Conservation (phyloP, 352 stramenopile genomes). For the Globisporangium paddicum region DNA sequence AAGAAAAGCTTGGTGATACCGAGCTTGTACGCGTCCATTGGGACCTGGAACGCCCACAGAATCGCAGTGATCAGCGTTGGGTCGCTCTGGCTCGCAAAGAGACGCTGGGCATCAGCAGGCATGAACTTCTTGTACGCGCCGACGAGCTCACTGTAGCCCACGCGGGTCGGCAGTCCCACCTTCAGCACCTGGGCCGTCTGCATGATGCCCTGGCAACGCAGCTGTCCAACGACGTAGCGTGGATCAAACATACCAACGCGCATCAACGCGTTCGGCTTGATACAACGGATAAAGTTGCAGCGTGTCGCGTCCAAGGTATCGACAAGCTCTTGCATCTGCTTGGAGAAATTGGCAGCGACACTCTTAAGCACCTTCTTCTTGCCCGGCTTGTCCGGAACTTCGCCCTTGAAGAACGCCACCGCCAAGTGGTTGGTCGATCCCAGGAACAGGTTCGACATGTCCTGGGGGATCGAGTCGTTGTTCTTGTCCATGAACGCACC, state of each 20-base stretch:
- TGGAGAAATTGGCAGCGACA: slow-evolving; percentile 60
- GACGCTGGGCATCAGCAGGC: slow-evolving; percentile 54
- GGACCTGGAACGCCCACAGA: slow-evolving; percentile 81
- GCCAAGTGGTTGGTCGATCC: slow-evolving; percentile 61
- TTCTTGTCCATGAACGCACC: slow-evolving; percentile 91
- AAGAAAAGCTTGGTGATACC: slow-evolving; percentile 78
- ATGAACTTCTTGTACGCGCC: slow-evolving; percentile 67
- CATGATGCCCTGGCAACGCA: slow-evolving; percentile 85
- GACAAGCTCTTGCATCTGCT: slow-evolving; percentile 81
- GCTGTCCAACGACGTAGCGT: slow-evolving; percentile 76
- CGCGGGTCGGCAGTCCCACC: slow-evolving; percentile 75
- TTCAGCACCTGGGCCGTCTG: slow-evolving; percentile 88
- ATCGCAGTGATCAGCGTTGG: slow-evolving; percentile 73
- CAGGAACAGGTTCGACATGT: slow-evolving; percentile 82
- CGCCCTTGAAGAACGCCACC: slow-evolving; percentile 62
- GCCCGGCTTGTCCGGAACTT: slow-evolving; percentile 46
- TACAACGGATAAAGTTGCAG: slow-evolving; percentile 88
- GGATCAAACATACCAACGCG: slow-evolving; percentile 62
- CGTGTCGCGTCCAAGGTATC: slow-evolving; percentile 73
- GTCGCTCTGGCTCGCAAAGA: slow-evolving; percentile 75
- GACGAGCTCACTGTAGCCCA: slow-evolving; percentile 71
- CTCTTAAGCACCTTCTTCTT: slow-evolving; percentile 81
- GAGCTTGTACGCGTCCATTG: slow-evolving; percentile 75
- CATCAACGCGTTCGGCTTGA: slow-evolving; percentile 87
- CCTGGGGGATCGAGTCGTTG: slow-evolving; percentile 84